Conservation (phyloP, 352 stramenopile genomes). For the Thalassiosira exigua region DNA sequence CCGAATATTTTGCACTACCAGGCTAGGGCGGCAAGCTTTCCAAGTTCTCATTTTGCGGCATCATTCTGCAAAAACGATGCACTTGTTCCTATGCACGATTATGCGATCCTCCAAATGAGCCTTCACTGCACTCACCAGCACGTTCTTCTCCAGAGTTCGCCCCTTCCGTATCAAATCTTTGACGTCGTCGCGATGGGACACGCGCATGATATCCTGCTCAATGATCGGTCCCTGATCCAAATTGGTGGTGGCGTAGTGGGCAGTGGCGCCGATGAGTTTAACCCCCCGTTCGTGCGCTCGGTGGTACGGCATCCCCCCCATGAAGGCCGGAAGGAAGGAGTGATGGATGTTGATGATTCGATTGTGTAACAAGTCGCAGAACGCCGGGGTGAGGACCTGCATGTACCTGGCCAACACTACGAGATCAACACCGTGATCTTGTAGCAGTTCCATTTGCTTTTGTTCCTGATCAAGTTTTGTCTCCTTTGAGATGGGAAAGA, state of each 20-base stretch:
- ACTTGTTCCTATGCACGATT: constrained; percentile 84
- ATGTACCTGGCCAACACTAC: constrained; percentile 87
- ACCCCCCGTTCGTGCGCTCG: constrained; percentile 83
- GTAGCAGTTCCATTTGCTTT: constrained; percentile 78
- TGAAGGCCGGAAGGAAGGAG: constrained; percentile 86
- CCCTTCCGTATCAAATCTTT: constrained; percentile 84
- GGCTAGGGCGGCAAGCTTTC: too few species aligned
- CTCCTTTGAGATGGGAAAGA: constrained; percentile 78
- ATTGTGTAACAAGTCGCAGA: constrained; percentile 73
- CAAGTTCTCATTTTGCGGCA: too few species aligned
- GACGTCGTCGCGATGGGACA: constrained; percentile 82
- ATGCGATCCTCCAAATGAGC: constrained; percentile 84
- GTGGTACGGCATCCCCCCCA: constrained; percentile 79
- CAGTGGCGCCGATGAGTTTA: constrained; percentile 86
- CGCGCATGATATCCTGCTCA: constrained; percentile 74
- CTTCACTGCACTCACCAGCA: constrained; percentile 76
- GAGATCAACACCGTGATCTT: constrained; percentile 76
- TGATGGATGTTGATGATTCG: constrained; percentile 88
- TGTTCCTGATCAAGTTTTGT: constrained; percentile 67
- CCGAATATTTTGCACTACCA: too few species aligned
- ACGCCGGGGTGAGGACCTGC: constrained; percentile 81
- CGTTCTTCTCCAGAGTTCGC: constrained; percentile 73
- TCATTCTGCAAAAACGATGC: constrained; percentile 82
- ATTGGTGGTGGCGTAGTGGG: constrained; percentile 84
- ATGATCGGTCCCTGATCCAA: constrained; percentile 87